Conservation (phyloP, 1,139 yeast species). For the Hansenula anomala region DNA sequence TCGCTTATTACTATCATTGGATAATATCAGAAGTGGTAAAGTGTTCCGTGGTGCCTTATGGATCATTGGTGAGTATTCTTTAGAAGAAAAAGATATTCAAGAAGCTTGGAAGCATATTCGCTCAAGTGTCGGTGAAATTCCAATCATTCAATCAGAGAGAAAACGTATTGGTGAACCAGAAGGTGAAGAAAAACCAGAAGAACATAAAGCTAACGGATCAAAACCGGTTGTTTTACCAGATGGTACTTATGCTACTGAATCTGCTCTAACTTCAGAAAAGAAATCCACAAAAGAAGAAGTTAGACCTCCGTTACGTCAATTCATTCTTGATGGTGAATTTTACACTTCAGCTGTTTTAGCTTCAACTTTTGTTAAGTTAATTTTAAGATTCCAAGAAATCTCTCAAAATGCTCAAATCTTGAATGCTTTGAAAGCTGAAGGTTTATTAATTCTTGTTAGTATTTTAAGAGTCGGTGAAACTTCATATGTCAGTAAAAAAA, state of each 20-base stretch:
- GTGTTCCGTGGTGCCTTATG: slow-evolving; percentile 93
- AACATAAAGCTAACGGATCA: slow-evolving; percentile 31
- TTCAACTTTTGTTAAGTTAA: slow-evolving; percentile 83
- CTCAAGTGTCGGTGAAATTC: slow-evolving; percentile 83
- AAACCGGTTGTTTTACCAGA: slow-evolving; percentile 92
- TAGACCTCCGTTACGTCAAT: slow-evolving; percentile 75
- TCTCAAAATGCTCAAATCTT: slow-evolving; percentile 50
- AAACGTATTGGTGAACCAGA: slow-evolving; percentile 37
- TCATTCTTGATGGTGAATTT: slow-evolving; percentile 83
- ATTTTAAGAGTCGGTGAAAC: slow-evolving; percentile 87
- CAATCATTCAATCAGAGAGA: slow-evolving; percentile 75
- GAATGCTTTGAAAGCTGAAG: slow-evolving; percentile 93
- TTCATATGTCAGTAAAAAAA: slow-evolving; percentile 64
- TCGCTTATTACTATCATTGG: slow-evolving; percentile 61
- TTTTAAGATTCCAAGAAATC: slow-evolving; percentile 67
- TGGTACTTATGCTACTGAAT: slow-evolving; percentile 97
- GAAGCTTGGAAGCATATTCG: slow-evolving; percentile 87
- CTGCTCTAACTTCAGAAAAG: slow-evolving; percentile 57
- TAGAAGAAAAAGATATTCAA: slow-evolving; percentile 69
- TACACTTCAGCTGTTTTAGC: slow-evolving; percentile 87
- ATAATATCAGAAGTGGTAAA: slow-evolving; percentile 75
- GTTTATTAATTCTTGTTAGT: slow-evolving; percentile 86
- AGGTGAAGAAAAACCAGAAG: slow-evolving; percentile 29
- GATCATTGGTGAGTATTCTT: slow-evolving; percentile 91
- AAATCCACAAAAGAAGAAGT: slow-evolving; percentile 31